Evolutionary conservation across 2,329 filamentous ascomycete species (phyloP).

Genomic region (Alternaria conjuncta): DNA sequence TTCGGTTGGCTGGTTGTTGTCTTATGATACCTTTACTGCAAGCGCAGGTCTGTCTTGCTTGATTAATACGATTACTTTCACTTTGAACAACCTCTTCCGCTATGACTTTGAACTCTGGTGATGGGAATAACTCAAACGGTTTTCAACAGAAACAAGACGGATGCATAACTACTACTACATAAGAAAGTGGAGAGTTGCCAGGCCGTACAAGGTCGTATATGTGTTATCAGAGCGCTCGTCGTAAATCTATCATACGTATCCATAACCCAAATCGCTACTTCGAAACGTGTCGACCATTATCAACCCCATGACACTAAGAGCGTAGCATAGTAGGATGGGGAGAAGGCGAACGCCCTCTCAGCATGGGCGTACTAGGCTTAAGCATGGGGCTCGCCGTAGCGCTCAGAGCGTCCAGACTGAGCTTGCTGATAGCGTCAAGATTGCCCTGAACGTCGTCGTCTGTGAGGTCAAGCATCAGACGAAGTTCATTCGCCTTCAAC

Average conservation of each 20-base stretch:
- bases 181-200: not conserved
- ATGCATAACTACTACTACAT: not conserved
- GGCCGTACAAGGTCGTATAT: not conserved
- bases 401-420: conserved; percentile 46
- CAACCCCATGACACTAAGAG: not conserved
- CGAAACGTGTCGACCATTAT: not conserved
- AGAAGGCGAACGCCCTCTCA: conserved; percentile 42
- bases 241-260: not conserved
- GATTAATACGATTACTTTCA: not conserved
- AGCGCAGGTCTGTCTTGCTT: not conserved
- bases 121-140: no score
- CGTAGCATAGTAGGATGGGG: conserved; percentile 39
- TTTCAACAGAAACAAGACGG: not conserved
- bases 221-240: not conserved
- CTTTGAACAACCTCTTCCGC: not conserved
- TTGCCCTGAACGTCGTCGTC: conserved; percentile 46
- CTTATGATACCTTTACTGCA: conserved; percentile 2
- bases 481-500: conserved; percentile 46
- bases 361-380: conserved; percentile 42
- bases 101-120: not conserved
- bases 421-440: conserved; percentile 46
- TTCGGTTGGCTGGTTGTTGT: not conserved
- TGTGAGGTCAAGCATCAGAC: conserved; percentile 45
- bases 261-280: not conserved
- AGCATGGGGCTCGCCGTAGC: conserved; percentile 47